Conservation (phyloP, 2,329 filamentous ascomycete genomes). For the Trichothecium roseum region DNA sequence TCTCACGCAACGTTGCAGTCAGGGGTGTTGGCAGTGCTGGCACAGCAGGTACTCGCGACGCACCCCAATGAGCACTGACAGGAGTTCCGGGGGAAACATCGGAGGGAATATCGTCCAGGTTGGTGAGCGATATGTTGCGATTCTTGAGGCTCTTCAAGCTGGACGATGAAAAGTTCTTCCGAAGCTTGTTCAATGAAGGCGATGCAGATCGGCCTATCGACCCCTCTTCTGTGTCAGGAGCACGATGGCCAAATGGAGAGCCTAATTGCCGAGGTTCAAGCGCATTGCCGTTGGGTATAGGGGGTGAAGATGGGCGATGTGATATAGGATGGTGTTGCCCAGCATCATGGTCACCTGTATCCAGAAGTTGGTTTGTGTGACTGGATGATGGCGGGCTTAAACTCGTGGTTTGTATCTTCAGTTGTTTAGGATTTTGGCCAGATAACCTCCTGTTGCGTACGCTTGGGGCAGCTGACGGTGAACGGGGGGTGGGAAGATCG, state of each 20-base stretch:
- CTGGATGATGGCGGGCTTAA: conserved; percentile 10
- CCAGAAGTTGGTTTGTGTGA: not conserved
- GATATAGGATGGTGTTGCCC: not conserved
- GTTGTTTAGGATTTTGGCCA: conserved; percentile 66
- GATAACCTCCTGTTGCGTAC: conserved; percentile 73
- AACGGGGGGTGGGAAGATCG: conserved; percentile 26
- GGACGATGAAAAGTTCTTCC: conserved; percentile 62
- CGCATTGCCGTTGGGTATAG: conserved; percentile 16
- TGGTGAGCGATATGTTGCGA: conserved; percentile 60
- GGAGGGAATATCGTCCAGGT: conserved; percentile 44
- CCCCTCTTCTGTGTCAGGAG: conserved; percentile 25
- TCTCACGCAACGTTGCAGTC: conserved; percentile 49
- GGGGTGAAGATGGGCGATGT: conserved; percentile 11
- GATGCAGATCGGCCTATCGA: conserved; percentile 37
- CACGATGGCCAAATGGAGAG: conserved; percentile 21
- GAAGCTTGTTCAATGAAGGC: conserved; percentile 37
- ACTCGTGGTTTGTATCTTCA: conserved; percentile 73
- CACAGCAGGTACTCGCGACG: conserved; percentile 35
- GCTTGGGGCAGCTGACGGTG: conserved; percentile 20
- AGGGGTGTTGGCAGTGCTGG: conserved; percentile 60
- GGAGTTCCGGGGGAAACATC: conserved; percentile 68
- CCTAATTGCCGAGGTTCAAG: conserved; percentile 14
- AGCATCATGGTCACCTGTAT: not conserved
- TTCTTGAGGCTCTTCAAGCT: conserved; percentile 62
- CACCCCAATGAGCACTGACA: conserved; percentile 55